Conservation (phyloP, 345 rosid species). For the Luvunga scandens region DNA sequence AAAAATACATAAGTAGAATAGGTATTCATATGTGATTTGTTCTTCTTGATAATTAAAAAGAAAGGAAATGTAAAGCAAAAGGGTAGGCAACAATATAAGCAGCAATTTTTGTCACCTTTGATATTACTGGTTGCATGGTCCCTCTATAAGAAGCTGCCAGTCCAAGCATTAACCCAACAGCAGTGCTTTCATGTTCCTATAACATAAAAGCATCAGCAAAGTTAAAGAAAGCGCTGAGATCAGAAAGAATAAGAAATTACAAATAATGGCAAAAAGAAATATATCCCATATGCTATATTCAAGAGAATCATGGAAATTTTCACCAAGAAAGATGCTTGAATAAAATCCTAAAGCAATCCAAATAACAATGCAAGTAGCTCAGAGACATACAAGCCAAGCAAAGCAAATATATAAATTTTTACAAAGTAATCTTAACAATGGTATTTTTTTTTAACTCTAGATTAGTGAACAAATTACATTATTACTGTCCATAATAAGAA, state of each 20-base stretch:
- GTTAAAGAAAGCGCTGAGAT: constrained; percentile 14
- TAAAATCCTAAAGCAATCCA: background rate
- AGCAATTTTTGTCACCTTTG: constrained; percentile 51
- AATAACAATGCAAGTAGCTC: background rate
- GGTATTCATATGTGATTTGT: background rate
- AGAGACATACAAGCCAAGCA: background rate
- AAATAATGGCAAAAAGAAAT: background rate
- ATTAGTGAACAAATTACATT: background rate
- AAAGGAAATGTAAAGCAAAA: background rate
- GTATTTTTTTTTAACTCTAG: background rate
- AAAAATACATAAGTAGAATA: background rate
- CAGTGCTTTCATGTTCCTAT: constrained; percentile 92
- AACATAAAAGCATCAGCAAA: constrained; percentile 17
- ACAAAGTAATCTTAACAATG: background rate
- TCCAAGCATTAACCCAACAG: constrained; percentile 93
- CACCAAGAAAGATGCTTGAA: background rate
- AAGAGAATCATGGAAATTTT: background rate
- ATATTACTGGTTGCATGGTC: constrained; percentile 89
- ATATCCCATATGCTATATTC: background rate
- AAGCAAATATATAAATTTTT: background rate
- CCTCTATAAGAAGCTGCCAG: constrained; percentile 93
- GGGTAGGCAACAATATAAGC: constrained; percentile 1
- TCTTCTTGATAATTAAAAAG: background rate
- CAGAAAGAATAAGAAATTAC: constrained; percentile 8
- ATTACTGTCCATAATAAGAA: constrained; percentile 6